Percentiles rank a stretch among this genome's conserved stretches.
Conservation (phyloP, 352 stramenopile genomes). For the Paralagenidium karlingii region DNA sequence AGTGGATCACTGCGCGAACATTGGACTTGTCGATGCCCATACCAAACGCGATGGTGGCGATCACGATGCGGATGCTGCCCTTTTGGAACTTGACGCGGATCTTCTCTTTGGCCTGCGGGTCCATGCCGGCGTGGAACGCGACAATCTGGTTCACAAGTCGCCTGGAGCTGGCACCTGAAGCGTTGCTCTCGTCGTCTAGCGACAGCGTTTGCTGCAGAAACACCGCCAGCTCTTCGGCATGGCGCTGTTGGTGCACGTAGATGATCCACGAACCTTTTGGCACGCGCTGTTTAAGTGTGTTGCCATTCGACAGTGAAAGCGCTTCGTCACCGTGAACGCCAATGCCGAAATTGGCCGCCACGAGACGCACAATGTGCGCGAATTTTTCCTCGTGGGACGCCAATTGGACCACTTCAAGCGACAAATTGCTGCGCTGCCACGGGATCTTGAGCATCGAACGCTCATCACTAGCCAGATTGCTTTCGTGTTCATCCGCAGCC, state of each 20-base stretch:
- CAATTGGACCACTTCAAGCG: slow-evolving; percentile 35
- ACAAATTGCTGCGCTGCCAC: slow-evolving; percentile 60
- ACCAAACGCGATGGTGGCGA: slow-evolving; percentile 96
- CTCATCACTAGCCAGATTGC: not conserved
- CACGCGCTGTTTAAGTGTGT: too few species aligned
- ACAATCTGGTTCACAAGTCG: slow-evolving; percentile 32
- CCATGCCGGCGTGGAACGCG: slow-evolving; percentile 92
- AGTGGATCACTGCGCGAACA: slow-evolving; percentile 96
- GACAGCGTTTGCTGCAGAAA: slow-evolving; percentile 29
- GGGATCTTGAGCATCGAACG: slow-evolving; percentile 48
- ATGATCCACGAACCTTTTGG: slow-evolving; percentile 57
- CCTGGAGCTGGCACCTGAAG: slow-evolving; percentile 1
- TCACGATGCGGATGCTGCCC: slow-evolving; percentile 81
- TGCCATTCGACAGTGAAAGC: too few species aligned
- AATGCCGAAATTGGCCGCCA: slow-evolving; percentile 15
- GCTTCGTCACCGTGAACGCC: too few species aligned
- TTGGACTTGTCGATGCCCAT: slow-evolving; percentile 99
- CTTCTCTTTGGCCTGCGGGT: slow-evolving; percentile 64
- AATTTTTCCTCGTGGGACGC: slow-evolving; percentile 45
- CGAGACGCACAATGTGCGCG: slow-evolving; percentile 7
- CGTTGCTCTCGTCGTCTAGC: slow-evolving; percentile 16
- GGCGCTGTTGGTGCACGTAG: slow-evolving; percentile 74
- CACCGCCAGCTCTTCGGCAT: slow-evolving; percentile 55
- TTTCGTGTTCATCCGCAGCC: not conserved
- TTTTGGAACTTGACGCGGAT: slow-evolving; percentile 77